Evolutionary conservation across 345 rosid species (phyloP).

Genomic region (Populus pruinosa): DNA sequence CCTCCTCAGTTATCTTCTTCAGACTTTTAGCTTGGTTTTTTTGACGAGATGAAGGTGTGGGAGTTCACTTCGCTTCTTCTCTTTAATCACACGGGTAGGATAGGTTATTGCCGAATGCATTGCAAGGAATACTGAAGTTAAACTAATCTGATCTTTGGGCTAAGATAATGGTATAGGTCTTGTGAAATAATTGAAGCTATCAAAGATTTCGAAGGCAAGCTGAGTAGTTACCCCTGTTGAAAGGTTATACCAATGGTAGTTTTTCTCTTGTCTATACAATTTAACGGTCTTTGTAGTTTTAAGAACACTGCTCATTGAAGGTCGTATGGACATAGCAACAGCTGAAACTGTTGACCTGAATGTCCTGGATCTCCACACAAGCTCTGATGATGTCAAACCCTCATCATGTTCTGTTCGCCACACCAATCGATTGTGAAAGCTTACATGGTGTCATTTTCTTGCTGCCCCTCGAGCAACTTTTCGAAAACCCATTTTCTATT

Average conservation of each 20-base stretch:
- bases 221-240: not conserved
- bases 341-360: not conserved
- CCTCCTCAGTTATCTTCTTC: not conserved
- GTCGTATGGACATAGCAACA: not conserved
- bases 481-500: not conserved
- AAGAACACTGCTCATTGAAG: not conserved
- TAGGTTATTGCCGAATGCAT: not conserved
- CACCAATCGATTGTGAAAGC: not conserved
- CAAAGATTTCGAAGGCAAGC: not conserved
- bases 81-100: not conserved
- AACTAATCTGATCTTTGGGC: not conserved
- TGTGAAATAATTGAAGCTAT: not conserved
- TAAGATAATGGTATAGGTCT: not conserved
- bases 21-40: not conserved
- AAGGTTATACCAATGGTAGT: not conserved
- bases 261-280: not conserved
- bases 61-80: not conserved
- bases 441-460: constrained; percentile 3
- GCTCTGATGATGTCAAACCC: not conserved
- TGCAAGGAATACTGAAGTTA: not conserved
- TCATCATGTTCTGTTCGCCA: not conserved
- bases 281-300: not conserved
- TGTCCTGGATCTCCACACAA: too few species aligned
- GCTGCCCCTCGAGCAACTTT: not conserved
- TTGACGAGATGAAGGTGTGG: not conserved